Percentiles rank a stretch among this genome's conserved stretches.
Conservation (phyloP, 2,329 filamentous ascomycete species). For the Cladosporium sp. region DNA sequence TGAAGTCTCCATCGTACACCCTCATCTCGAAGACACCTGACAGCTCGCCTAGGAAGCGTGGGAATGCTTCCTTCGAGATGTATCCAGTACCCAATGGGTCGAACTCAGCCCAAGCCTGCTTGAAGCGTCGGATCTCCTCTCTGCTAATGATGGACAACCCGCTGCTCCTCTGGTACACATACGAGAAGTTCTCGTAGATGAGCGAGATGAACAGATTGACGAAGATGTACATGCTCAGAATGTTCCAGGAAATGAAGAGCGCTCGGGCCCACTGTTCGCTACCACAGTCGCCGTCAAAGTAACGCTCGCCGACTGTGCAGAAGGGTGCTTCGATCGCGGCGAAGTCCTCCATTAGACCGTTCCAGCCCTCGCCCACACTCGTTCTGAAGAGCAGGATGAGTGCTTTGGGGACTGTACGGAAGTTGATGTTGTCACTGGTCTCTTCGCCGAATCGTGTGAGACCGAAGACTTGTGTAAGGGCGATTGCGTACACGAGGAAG, state of each 20-base stretch:
- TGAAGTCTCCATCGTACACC: constrained; percentile 88
- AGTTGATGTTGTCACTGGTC: constrained; percentile 78
- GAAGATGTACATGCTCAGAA: constrained; percentile 99
- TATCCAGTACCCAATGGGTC: constrained; percentile 89
- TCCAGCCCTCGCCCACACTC: constrained; percentile 95
- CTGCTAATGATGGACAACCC: constrained; percentile 86
- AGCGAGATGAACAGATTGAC: constrained; percentile 97
- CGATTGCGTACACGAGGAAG: constrained; percentile 94
- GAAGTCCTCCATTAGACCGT: constrained; percentile 93
- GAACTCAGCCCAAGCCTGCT: constrained; percentile 95
- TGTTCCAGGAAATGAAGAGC: constrained; percentile 95
- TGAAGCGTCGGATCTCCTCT: constrained; percentile 93
- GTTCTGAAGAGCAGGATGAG: constrained; percentile 89
- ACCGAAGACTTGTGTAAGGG: constrained; percentile 91
- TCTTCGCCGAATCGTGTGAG: constrained; percentile 77
- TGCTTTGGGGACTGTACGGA: constrained; percentile 89
- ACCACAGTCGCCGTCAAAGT: constrained; percentile 89
- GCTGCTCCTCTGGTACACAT: constrained; percentile 94
- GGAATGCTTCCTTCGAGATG: constrained; percentile 86
- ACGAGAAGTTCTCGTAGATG: constrained; percentile 99
- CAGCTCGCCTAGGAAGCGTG: constrained; percentile 79
- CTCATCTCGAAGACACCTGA: constrained; percentile 97
- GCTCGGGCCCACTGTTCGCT: constrained; percentile 82
- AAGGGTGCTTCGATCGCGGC: constrained; percentile 73
- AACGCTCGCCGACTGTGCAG: constrained; percentile 68